A percentile compares a stretch with the other conserved stretches of the same genome.
Conservation (phyloP, 2,329 filamentous ascomycete species). For the Onygenales sp. region DNA sequence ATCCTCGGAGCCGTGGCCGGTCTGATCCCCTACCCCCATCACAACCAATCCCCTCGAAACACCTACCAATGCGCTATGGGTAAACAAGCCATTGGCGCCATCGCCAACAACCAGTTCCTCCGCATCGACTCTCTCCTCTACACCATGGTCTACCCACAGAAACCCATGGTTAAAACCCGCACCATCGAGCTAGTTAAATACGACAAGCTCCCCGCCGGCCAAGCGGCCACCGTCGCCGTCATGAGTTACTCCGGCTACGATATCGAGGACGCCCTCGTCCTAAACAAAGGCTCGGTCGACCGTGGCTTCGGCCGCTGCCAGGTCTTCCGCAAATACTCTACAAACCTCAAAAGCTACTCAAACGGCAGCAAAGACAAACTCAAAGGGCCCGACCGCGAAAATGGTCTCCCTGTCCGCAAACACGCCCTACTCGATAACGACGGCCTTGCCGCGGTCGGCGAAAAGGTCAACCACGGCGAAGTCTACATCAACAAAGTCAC, state of each 20-base stretch:
- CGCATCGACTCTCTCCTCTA: slow-evolving; percentile 94
- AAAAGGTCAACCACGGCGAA: slow-evolving; percentile 66
- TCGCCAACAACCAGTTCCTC: slow-evolving; percentile 96
- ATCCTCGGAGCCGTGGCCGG: slow-evolving; percentile 91
- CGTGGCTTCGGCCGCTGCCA: slow-evolving; percentile 94
- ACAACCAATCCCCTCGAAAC: slow-evolving; percentile 97
- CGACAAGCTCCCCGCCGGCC: slow-evolving; percentile 91
- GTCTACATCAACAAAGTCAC: slow-evolving; percentile 85
- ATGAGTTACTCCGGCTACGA: slow-evolving; percentile 99
- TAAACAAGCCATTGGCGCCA: slow-evolving; percentile 98
- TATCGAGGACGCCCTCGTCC: slow-evolving; percentile 93
- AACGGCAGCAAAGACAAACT: slow-evolving; percentile 61
- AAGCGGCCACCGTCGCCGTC: slow-evolving; percentile 94
- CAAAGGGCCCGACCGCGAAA: slow-evolving; percentile 54
- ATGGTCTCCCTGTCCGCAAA: slow-evolving; percentile 53
- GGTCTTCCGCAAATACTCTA: slow-evolving; percentile 90
- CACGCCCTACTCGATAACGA: slow-evolving; percentile 71
- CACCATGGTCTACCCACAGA: slow-evolving; percentile 93
- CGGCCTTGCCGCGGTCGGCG: slow-evolving; percentile 79
- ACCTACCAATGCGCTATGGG: slow-evolving; percentile 99
- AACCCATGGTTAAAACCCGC: slow-evolving; percentile 93
- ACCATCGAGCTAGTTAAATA: slow-evolving; percentile 96
- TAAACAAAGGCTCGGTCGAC: slow-evolving; percentile 94
- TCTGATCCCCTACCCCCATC: slow-evolving; percentile 93
- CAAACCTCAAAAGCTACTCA: slow-evolving; percentile 77